Base-by-base conservation (phyloP, 805 yeast species). In the Starmera quercuum region DNA sequence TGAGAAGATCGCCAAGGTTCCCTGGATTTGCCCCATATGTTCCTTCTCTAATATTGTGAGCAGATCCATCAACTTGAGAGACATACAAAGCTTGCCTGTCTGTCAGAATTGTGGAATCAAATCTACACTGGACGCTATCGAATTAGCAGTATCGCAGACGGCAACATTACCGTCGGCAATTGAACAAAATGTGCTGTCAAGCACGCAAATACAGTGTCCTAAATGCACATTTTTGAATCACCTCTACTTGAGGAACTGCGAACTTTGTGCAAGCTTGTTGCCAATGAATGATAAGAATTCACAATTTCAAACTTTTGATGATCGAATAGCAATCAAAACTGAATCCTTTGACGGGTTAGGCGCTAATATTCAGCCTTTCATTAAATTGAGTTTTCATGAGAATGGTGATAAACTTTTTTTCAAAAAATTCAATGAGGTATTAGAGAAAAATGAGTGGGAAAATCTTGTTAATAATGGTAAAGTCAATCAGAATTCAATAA, bases 11-110 rank as follows among this genome's bases (percentile, higher is more conserved):
- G 36, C 27, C 19, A 26, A 37, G n/a, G 42, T 40, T 2, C 40
- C 35, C 20, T 90, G 98, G 98, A 68, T 71, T 2, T 90, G 98
- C 54, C 80, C 82, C n/a, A 88, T 92, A 4, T 90, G 98, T 56
- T 74, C 75, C n/a, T 83, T 66, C 51, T 64, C 78, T 18, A 85
- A 86, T 48, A 56, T 53, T 9, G 44, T 71, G 4, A 51, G 54
- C 7, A 43, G 52, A 7, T 54, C 53, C 11, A 51, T 56, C 15
- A 52, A 54, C 26, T 52, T 40, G 29, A 30, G 31, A 18, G 53
- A 46, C 11, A 32, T 41, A 1, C 43, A 50, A 8, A 51, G 48
- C 7, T 40, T 63, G 2, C 78, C 80, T 0, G 45, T 50, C 1
- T 82, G 90, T 52, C 49, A 50, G 20, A 73, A 73, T 14, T 82